These are phyloP conservation scores for Xylaria flabelliformis DNA, from an alignment of 495 filamentous ascomycete genomes.

Conservation along the genomic window DNA sequence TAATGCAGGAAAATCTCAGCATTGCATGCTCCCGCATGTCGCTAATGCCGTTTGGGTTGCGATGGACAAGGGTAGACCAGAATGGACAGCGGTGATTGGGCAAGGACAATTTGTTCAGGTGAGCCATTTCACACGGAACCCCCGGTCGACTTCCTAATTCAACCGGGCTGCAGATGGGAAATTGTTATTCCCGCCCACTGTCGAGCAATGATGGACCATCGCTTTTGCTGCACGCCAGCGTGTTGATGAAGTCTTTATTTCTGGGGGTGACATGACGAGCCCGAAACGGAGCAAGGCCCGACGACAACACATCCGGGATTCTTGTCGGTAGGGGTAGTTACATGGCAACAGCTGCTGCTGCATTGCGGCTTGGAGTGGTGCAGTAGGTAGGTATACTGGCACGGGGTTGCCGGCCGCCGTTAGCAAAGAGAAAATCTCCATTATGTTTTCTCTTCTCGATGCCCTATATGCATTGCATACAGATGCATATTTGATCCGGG, in stretches of 20 bases:
- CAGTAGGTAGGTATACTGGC: not conserved
- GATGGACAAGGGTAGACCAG: not conserved
- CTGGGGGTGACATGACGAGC: conserved; percentile 12
- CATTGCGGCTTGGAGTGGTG: not conserved
- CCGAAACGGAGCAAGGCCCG: conserved; percentile 19
- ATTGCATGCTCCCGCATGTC: conserved; percentile 15
- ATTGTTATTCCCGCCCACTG: conserved; percentile 15
- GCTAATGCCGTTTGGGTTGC: conserved; percentile 20
- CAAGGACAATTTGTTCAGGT: conserved; percentile 26
- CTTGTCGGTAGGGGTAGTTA: not conserved
- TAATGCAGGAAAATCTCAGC: conserved; percentile 22
- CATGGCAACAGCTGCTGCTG: not conserved
- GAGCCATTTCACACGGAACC: conserved; percentile 25
- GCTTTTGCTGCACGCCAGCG: conserved; percentile 16
- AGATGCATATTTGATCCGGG: not conserved
- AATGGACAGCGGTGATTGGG: conserved; percentile 10
- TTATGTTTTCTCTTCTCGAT: not conserved
- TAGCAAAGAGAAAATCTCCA: not conserved
- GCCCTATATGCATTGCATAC: not conserved
- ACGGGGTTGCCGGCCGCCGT: conserved; percentile 24
- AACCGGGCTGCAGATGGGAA: conserved; percentile 24
- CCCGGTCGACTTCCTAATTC: conserved; percentile 25
- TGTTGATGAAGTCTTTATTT: conserved; percentile 18
- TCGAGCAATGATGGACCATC: not conserved
- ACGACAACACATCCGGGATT: not conserved